These are phyloP conservation scores for Xylaria sp. DNA, from an alignment of 2,329 filamentous ascomycete species.

Conservation along the genomic window DNA sequence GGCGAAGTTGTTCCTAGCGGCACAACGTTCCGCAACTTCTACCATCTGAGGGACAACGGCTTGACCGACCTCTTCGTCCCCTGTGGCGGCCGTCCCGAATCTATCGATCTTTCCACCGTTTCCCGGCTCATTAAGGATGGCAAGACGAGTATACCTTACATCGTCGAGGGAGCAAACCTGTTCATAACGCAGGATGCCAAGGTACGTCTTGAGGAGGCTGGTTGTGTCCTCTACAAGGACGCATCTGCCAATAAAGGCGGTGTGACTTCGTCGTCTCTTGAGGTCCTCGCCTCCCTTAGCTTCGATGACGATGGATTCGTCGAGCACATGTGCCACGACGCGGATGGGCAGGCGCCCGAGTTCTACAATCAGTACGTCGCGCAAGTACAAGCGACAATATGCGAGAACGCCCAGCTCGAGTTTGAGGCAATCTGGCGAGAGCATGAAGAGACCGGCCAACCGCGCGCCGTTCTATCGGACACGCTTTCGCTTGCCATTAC, in stretches of 20 bases:
- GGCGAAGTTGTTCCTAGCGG: constrained; percentile 90
- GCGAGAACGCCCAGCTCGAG: constrained; percentile 87
- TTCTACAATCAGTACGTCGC: constrained; percentile 96
- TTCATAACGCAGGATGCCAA: constrained; percentile 99
- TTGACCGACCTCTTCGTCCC: constrained; percentile 90
- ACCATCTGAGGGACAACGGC: constrained; percentile 80
- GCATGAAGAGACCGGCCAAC: constrained; percentile 76
- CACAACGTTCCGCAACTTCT: constrained; percentile 95
- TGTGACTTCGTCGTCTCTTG: constrained; percentile 94
- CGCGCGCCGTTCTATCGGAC: constrained; percentile 88
- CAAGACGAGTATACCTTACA: constrained; percentile 86
- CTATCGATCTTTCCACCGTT: constrained; percentile 85
- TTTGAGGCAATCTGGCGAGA: constrained; percentile 99
- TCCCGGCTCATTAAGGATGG: constrained; percentile 87
- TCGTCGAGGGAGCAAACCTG: constrained; percentile 96
- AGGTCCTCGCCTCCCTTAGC: constrained; percentile 90
- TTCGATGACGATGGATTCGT: constrained; percentile 90
- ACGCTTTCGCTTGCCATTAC: constrained; percentile 91
- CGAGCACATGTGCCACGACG: constrained; percentile 89
- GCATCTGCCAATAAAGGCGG: constrained; percentile 98
- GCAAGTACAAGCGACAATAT: constrained; percentile 87
- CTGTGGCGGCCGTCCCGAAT: constrained; percentile 94
- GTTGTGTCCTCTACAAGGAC: constrained; percentile 95
- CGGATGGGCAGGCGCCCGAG: constrained; percentile 70
- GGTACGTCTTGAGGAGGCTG: constrained; percentile 90